phyloP scores from a whole-genome alignment of 345 rosid species.

The Citrus reticulata region DNA sequence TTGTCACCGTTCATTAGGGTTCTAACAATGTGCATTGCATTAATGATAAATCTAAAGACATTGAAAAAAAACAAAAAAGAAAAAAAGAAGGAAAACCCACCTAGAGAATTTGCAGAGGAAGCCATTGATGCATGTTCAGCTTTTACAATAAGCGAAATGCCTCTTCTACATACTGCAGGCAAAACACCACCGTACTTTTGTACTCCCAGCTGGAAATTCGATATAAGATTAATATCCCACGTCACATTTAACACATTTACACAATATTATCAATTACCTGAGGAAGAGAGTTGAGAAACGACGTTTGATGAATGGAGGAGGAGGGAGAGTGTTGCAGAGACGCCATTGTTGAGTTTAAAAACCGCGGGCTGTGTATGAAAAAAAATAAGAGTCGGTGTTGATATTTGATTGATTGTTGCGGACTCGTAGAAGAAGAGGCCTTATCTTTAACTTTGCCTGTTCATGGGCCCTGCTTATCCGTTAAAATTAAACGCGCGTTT shows the following conservation, averaged over 20 bases:
- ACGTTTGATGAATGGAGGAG: slow-evolving; percentile 45
- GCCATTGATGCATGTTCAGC: slow-evolving; percentile 45
- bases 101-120: slow-evolving; percentile 43
- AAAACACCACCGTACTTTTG: slow-evolving; percentile 33
- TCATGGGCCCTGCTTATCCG: neutral
- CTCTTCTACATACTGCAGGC: slow-evolving; percentile 45
- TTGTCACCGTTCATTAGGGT: neutral
- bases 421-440: neutral
- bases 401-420: no score
- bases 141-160: slow-evolving; percentile 47
- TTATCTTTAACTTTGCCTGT: neutral
- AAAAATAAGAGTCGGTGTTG: neutral
- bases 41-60: neutral
- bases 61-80: neutral
- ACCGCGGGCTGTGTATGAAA: no score
- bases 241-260: neutral
- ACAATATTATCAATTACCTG: slow-evolving; percentile 39
- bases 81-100: slow-evolving; percentile 19
- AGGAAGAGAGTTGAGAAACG: slow-evolving; percentile 48
- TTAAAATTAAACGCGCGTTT: neutral
- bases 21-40: neutral
- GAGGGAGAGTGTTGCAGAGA: slow-evolving; percentile 62
- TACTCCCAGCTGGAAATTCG: slow-evolving; percentile 24
- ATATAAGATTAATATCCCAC: neutral
- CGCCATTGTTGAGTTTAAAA: slow-evolving; percentile 45